Conservation (phyloP, 345 rosid species). For the Gossypium thurberi region DNA sequence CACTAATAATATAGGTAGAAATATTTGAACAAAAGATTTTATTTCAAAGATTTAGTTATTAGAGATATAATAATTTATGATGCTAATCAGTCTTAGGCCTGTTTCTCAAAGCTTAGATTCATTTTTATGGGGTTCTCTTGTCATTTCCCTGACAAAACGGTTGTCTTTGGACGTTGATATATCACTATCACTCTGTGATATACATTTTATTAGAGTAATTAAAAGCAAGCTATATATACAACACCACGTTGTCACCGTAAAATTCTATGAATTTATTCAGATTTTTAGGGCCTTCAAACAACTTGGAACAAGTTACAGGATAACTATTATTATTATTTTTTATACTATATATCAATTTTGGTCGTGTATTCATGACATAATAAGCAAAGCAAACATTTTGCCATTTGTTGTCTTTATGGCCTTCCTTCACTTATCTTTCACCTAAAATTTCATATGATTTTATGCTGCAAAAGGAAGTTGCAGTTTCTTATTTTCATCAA, state of each 20-base stretch:
- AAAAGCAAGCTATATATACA: not conserved
- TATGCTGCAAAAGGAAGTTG: not conserved
- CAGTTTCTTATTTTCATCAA: not conserved
- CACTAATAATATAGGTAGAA: not conserved
- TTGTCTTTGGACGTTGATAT: constrained; percentile 12
- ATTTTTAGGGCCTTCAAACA: not conserved
- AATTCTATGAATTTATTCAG: not conserved
- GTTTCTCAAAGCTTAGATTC: not conserved
- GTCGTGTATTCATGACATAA: constrained; percentile 1
- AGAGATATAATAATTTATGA: not conserved
- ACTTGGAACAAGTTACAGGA: not conserved
- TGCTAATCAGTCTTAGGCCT: not conserved
- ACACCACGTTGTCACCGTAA: not conserved
- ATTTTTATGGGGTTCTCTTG: constrained; percentile 1
- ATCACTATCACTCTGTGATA: constrained; percentile 7
- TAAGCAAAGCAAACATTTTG: not conserved
- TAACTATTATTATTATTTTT: not conserved
- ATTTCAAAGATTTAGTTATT: not conserved
- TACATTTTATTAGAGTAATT: not conserved
- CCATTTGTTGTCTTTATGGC: not conserved
- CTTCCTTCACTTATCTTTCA: not conserved
- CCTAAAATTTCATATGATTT: not conserved
- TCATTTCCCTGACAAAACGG: constrained; percentile 12
- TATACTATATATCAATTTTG: not conserved
- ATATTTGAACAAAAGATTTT: not conserved